Percentiles rank a stretch among this genome's conserved stretches.
phyloP scores from a whole-genome alignment of 768 basidiomycete genomes.

The Mycena venus region DNA sequence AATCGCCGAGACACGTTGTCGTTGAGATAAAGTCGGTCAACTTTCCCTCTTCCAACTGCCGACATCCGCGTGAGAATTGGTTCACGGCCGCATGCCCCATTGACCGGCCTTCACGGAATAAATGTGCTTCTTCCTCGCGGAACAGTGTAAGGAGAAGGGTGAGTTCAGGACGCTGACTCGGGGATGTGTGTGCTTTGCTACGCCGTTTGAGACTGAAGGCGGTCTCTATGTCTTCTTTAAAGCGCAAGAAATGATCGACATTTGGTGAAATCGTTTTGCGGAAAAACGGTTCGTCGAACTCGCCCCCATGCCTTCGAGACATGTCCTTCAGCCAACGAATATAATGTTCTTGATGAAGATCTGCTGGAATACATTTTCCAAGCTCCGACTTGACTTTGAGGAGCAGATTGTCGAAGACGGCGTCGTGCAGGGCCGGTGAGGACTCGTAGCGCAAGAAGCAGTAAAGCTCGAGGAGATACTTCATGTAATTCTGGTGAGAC shows the following conservation, averaged over 20 bases:
- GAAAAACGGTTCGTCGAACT: conserved; percentile 38
- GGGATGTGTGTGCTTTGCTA: conserved; percentile 33
- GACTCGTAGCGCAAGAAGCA: conserved; percentile 40
- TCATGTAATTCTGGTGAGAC: conserved; percentile 36
- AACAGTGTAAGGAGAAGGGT: conserved; percentile 32
- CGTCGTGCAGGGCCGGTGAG: conserved; percentile 29
- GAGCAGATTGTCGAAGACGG: conserved; percentile 38
- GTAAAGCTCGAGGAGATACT: conserved; percentile 43
- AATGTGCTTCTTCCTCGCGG: conserved; percentile 35
- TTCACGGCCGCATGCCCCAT: conserved; percentile 32
- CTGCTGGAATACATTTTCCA: conserved; percentile 31
- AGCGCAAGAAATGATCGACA: conserved; percentile 33
- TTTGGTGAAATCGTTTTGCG: conserved; percentile 40
- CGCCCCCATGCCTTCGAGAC: conserved; percentile 30
- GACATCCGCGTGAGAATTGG: conserved; percentile 29
- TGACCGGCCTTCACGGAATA: conserved; percentile 28
- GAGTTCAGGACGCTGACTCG: conserved; percentile 34
- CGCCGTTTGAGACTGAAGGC: conserved; percentile 25
- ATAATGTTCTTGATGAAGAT: conserved; percentile 40
- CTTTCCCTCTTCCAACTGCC: conserved; percentile 23
- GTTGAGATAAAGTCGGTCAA: background rate
- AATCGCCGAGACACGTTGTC: background rate
- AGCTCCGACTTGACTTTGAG: conserved; percentile 35
- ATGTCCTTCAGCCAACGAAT: conserved; percentile 39
- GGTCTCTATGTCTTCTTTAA: conserved; percentile 38